Evolutionary conservation across 257 asterid species (phyloP).

Genomic region (Prunella vulgaris): DNA sequence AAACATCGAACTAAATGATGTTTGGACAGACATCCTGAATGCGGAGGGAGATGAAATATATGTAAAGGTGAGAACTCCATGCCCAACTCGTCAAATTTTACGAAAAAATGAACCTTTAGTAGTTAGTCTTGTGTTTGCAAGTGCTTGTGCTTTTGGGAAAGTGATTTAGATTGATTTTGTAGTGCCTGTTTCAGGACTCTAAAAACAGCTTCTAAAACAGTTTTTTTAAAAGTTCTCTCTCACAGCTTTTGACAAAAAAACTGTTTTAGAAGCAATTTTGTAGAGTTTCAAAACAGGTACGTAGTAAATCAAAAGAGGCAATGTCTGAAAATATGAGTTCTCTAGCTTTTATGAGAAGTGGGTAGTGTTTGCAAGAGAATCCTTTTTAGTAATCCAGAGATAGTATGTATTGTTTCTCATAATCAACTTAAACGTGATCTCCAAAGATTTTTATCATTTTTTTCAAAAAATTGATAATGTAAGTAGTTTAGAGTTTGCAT

Average conservation of each 20-base stretch:
- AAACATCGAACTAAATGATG: conserved; percentile 78
- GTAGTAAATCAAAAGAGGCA: no score
- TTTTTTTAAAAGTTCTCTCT: no score
- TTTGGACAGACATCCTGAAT: conserved; percentile 89
- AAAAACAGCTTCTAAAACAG: no score
- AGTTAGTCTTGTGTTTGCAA: not conserved
- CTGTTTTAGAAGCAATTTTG: no score
- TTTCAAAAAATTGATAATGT: no score
- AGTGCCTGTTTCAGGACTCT: no score
- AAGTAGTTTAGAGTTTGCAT: not conserved
- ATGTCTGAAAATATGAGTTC: not conserved
- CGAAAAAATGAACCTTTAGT: not conserved
- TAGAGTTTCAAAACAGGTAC: no score
- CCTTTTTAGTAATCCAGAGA: not conserved
- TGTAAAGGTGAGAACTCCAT: conserved; percentile 52
- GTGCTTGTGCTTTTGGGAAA: not conserved
- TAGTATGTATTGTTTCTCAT: not conserved
- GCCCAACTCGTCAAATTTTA: not conserved
- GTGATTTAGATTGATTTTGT: not conserved
- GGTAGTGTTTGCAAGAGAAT: not conserved
- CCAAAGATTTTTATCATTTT: no score
- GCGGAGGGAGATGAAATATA: conserved; percentile 98
- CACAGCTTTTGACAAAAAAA: no score
- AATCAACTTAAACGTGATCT: not conserved
- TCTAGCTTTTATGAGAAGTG: not conserved